These are phyloP conservation scores for Zopfia rhizophila DNA, from an alignment of 2,329 filamentous ascomycete species.

Conservation along the genomic window DNA sequence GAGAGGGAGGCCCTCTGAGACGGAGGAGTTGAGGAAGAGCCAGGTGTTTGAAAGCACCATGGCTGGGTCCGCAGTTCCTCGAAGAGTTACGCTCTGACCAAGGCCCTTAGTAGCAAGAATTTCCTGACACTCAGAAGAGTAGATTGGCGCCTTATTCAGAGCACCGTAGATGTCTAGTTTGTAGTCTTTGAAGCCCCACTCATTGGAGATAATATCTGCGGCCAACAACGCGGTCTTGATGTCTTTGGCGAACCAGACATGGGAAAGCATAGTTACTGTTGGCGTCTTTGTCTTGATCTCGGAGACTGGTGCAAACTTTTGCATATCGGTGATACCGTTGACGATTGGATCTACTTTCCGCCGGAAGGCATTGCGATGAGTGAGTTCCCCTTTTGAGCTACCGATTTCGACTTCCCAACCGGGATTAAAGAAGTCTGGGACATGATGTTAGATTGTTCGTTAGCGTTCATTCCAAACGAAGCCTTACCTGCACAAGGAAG, in stretches of 20 bases:
- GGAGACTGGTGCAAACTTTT: slow-evolving; percentile 69
- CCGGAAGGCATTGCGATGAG: slow-evolving; percentile 66
- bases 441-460: slow-evolving; percentile 40
- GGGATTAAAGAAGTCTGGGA: slow-evolving; percentile 71
- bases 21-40: slow-evolving; percentile 65
- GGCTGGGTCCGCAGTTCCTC: slow-evolving; percentile 66
- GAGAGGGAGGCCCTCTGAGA: slow-evolving; percentile 66
- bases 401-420: slow-evolving; percentile 72
- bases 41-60: slow-evolving; percentile 56
- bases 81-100: slow-evolving; percentile 61
- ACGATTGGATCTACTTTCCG: slow-evolving; percentile 73
- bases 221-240: slow-evolving; percentile 72
- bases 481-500: slow-evolving; percentile 48
- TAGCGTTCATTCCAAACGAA: neutral
- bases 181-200: slow-evolving; percentile 73
- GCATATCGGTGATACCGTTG: slow-evolving; percentile 73
- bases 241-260: slow-evolving; percentile 69
- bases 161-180: slow-evolving; percentile 71
- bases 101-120: slow-evolving; percentile 67
- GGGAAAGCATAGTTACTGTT: slow-evolving; percentile 73
- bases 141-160: slow-evolving; percentile 70
- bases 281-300: slow-evolving; percentile 68
- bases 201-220: slow-evolving; percentile 72
- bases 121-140: slow-evolving; percentile 68
- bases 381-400: slow-evolving; percentile 65